These are phyloP conservation scores for Metarhizium guizhouense DNA, from an alignment of 2,329 filamentous ascomycete species.

Conservation along the genomic window DNA sequence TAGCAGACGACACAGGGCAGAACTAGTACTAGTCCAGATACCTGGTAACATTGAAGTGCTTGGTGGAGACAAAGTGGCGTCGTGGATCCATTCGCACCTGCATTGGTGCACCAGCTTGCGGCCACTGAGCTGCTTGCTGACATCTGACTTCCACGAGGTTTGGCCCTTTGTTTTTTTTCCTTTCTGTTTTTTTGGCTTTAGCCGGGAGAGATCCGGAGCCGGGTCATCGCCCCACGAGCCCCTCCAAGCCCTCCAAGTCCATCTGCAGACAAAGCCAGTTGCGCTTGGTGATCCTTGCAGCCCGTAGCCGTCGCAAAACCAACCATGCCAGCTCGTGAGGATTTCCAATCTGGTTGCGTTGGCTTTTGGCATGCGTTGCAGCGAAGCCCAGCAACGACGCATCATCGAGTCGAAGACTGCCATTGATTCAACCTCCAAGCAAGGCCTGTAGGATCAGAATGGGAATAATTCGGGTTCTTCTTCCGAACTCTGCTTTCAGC, in stretches of 20 bases:
- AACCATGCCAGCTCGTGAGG: neutral
- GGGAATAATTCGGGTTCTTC: too few species aligned
- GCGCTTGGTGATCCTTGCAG: neutral
- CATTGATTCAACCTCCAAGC: neutral
- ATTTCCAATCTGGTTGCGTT: neutral
- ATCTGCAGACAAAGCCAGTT: neutral
- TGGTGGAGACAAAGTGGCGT: conserved; percentile 3
- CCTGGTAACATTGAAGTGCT: neutral
- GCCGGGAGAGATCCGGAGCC: conserved; percentile 5
- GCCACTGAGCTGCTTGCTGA: neutral
- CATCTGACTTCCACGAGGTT: conserved; percentile 5
- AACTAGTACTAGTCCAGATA: neutral
- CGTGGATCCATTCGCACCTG: neutral
- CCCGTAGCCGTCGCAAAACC: neutral
- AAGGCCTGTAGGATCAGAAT: too few species aligned
- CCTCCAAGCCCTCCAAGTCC: neutral
- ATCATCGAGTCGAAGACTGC: neutral
- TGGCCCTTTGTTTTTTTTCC: neutral
- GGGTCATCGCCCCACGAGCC: conserved; percentile 3
- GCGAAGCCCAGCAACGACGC: too few species aligned
- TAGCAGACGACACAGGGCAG: neutral
- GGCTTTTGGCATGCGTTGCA: too few species aligned
- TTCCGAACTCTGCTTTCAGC: neutral
- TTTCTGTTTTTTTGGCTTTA: neutral
- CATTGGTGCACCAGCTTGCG: neutral